These are phyloP conservation scores for Camellia japonica DNA, from an alignment of 148 eudicot genomes.

Conservation along the genomic window DNA sequence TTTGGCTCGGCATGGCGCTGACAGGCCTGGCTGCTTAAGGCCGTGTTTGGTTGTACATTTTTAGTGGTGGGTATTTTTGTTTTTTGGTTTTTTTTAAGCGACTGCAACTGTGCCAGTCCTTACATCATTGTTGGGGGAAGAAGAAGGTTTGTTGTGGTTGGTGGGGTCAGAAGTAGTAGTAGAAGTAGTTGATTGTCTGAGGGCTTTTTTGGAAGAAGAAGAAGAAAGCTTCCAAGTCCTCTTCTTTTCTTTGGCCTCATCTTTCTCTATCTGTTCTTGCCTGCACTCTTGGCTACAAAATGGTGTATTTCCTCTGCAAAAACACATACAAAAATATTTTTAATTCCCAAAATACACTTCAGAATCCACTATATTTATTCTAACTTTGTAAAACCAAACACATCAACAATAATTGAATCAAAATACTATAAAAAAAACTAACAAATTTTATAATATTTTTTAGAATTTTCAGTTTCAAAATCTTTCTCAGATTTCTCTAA, in stretches of 20 bases:
- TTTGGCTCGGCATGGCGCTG: too few species aligned
- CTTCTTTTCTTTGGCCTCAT: slow-evolving; percentile 53
- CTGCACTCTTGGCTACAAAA: slow-evolving; percentile 87
- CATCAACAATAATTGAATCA: background rate
- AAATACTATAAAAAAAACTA: too few species aligned
- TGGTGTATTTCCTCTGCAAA: slow-evolving; percentile 81
- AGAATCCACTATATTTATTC: background rate
- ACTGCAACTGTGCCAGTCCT: slow-evolving; percentile 37
- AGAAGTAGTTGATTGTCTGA: background rate
- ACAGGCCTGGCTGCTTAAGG: too few species aligned
- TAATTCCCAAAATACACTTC: background rate
- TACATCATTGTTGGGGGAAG: slow-evolving; percentile 23
- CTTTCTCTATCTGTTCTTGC: slow-evolving; percentile 75
- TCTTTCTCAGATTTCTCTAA: too few species aligned
- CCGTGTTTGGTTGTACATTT: too few species aligned
- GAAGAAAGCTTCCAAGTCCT: slow-evolving; percentile 32
- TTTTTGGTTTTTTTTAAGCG: slow-evolving; percentile 8
- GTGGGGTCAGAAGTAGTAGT: slow-evolving; percentile 3
- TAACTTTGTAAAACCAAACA: background rate
- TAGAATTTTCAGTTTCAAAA: too few species aligned
- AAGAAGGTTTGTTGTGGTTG: slow-evolving; percentile 23
- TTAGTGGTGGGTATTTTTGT: too few species aligned
- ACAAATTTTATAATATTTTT: too few species aligned
- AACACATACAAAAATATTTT: background rate
- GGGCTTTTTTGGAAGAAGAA: slow-evolving; percentile 29